Evolutionary conservation across 768 basidiomycete species (phyloP), one percentile per base, ranked within the genome.

Genomic region (Kwoniella bestiolae): DNA sequence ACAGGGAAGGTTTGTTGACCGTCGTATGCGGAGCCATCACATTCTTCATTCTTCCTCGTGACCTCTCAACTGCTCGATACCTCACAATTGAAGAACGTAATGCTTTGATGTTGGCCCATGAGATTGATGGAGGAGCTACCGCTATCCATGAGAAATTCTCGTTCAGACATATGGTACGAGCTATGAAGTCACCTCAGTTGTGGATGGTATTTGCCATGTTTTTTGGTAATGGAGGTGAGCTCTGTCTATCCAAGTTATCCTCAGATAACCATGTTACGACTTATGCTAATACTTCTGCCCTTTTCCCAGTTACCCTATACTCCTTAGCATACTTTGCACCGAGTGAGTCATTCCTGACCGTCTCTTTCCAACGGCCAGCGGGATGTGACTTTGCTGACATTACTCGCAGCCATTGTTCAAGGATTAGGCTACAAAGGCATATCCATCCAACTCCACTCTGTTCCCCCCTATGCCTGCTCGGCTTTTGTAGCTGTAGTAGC

Each of bases 1-100:
- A n/a, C n/a, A 69, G 69, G 8, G 86, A 90, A 78, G 90, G 90
- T 1, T 79, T 85, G 2, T 86, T 91, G 78, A 89, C 89, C 0
- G 80, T 86, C 61, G 51, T 85, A 2, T 86, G 88, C 65, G 90
- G 89, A 6, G 32, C 85, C 3, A 29, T 77, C 1, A 83, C 85
- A 0, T 88, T 64, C 82, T 81, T 84, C 68, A 60, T 88, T 44
- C 80, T 87, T 47, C 85, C 87, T 8, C 70, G 76, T 45, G 82
- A 84, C 0, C 84, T 86, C 3, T 73, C 68, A 5, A 78, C 80
- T 14, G 84, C 86, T 3, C 80, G 80, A 45, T 88, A 89, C 82
- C 81, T 90, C 25, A 84, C 78, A 1, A 66, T 77, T 18, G 71
- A 84, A 29, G 87, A 81, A 44, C 59, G 66, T 25, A 65, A 65